These are phyloP conservation scores for Aristolochia contorta DNA, from an alignment of 164 flowering plant genomes.

Conservation along the genomic window DNA sequence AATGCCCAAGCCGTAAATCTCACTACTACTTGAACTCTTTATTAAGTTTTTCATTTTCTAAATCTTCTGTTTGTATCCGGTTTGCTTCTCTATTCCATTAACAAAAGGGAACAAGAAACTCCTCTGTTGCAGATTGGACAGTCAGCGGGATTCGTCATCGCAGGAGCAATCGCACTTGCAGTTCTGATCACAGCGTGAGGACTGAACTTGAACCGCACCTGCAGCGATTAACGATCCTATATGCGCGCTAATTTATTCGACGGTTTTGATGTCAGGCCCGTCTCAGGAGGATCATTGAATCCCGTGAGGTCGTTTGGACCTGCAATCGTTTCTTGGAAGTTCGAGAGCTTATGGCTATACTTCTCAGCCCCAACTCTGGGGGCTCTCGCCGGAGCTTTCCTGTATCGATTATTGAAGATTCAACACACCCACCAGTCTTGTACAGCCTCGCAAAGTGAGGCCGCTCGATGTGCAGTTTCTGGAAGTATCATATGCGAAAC, in stretches of 20 bases:
- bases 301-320: conserved; percentile 91
- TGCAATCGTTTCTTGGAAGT: conserved; percentile 55
- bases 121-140: conserved; percentile 34
- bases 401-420: conserved; percentile 26
- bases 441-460: not conserved
- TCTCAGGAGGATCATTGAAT: conserved; percentile 89
- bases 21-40: not conserved
- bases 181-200: conserved; percentile 66
- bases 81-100: not conserved
- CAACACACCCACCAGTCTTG: not conserved
- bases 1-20: conserved; percentile 24
- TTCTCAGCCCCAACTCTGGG: conserved; percentile 56
- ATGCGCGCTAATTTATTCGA: not conserved
- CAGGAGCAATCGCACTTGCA: conserved; percentile 54
- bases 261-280: conserved; percentile 35
- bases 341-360: conserved; percentile 58
- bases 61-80: no score
- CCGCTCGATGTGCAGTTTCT: no score
- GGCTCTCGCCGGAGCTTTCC: conserved; percentile 41
- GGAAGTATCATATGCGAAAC: no score
- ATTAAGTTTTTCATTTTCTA: no score
- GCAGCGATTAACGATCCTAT: no score
- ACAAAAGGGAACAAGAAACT: not conserved
- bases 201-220: not conserved
- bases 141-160: conserved; percentile 45